Evolutionary conservation across 257 asterid genomes (phyloP).

Genomic region (Striga asiatica): DNA sequence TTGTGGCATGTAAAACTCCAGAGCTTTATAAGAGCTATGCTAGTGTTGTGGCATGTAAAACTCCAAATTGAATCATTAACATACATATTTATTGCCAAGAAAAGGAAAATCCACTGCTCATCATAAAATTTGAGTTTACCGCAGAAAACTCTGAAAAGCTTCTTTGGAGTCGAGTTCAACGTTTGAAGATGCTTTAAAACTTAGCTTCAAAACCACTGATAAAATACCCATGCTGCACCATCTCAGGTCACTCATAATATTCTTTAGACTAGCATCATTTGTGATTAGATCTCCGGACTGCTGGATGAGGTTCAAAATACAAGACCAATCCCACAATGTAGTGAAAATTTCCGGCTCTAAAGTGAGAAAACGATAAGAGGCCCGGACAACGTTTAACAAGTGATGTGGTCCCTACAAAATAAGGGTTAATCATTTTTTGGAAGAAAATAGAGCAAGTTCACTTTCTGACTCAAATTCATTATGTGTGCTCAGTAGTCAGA

Average conservation of each 20-base stretch:
- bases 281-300: slow-evolving; percentile 20
- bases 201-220: slow-evolving; percentile 37
- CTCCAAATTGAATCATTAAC: background rate
- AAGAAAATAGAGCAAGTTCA: no score
- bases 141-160: slow-evolving; percentile 38
- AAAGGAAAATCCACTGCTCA: background rate
- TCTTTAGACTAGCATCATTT: slow-evolving; percentile 24
- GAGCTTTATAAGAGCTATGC: background rate
- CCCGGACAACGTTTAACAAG: slow-evolving; percentile 44
- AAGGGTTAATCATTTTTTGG: no score
- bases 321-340: slow-evolving; percentile 82
- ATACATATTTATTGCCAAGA: background rate
- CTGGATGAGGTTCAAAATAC: slow-evolving; percentile 41
- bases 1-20: no score
- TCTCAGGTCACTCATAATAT: slow-evolving; percentile 37
- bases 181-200: slow-evolving; percentile 39
- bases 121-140: slow-evolving; percentile 36
- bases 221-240: slow-evolving; percentile 63
- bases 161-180: slow-evolving; percentile 35
- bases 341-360: slow-evolving; percentile 54
- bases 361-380: slow-evolving; percentile 60
- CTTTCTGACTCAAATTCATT: background rate
- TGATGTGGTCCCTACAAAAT: slow-evolving; percentile 36
- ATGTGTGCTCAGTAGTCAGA: background rate
- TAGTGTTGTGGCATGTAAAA: no score